Evolutionary conservation across 768 basidiomycete species (phyloP).

Genomic region (Lepiota venenata): DNA sequence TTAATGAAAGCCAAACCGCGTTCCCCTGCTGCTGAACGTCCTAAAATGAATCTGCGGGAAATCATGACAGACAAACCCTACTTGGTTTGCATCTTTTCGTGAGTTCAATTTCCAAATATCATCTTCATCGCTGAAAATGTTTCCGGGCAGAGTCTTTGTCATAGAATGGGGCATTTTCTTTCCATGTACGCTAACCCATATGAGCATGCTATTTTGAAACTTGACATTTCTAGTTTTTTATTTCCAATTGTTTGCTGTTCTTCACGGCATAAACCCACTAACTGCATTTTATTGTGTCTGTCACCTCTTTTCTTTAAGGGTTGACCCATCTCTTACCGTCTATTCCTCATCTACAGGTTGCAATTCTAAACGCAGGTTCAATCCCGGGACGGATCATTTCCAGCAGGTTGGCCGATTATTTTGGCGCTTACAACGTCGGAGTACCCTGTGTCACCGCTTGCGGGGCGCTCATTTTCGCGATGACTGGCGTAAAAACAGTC

Average conservation of each 20-base stretch:
- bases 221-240: conserved; percentile 22
- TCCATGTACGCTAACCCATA: too few relatives aligned
- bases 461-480: conserved; percentile 28
- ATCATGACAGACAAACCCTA: conserved; percentile 3
- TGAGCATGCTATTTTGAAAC: background rate
- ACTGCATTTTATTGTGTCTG: conserved; percentile 28
- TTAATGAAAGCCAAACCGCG: conserved; percentile 28
- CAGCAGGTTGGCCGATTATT: conserved; percentile 16
- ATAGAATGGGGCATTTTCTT: too few relatives aligned
- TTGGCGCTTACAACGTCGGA: conserved; percentile 24
- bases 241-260: conserved; percentile 31
- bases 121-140: too few relatives aligned
- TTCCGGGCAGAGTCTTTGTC: too few relatives aligned
- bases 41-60: background rate
- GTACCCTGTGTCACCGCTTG: conserved; percentile 22
- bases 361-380: conserved; percentile 21
- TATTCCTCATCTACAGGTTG: conserved; percentile 15
- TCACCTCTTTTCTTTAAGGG: background rate
- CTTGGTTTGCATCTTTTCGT: background rate
- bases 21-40: background rate
- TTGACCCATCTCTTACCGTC: too few relatives aligned
- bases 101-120: conserved; percentile 12
- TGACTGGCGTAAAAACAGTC: conserved; percentile 26
- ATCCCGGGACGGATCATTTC: conserved; percentile 22
- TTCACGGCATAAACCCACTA: conserved; percentile 22